These are phyloP conservation scores for Ceratocystis albifundus DNA, from an alignment of 2,329 filamentous ascomycete species.

Conservation along the genomic window DNA sequence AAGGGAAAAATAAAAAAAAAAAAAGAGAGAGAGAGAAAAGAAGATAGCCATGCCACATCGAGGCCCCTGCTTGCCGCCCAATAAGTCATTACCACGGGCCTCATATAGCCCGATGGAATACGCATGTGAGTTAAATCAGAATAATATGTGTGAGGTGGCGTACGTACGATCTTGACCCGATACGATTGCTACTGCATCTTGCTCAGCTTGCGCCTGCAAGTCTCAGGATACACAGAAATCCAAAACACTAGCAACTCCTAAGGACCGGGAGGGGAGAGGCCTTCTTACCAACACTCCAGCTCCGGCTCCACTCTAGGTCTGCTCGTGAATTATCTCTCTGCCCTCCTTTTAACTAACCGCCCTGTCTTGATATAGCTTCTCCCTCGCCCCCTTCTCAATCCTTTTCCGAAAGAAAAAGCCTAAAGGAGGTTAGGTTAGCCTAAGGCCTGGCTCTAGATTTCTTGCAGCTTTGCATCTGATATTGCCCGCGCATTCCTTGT, in stretches of 20 bases:
- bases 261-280: neutral
- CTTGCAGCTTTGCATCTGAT: neutral
- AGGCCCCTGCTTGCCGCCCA: neutral
- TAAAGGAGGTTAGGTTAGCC: neutral
- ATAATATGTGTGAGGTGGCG: too few species aligned
- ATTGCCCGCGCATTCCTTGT: neutral
- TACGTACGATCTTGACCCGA: too few species aligned
- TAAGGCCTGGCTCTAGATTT: neutral
- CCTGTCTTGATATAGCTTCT: neutral
- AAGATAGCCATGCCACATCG: neutral
- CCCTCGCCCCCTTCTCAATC: neutral
- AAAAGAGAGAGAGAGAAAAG: too few species aligned
- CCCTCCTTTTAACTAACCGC: neutral
- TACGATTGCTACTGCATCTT: neutral
- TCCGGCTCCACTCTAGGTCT: neutral
- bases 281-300: neutral
- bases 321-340: neutral
- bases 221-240: slow-evolving; percentile 3
- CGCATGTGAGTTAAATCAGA: too few species aligned
- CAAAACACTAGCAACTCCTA: neutral
- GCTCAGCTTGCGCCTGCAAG: neutral
- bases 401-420: slow-evolving; percentile 5
- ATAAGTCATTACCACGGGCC: neutral
- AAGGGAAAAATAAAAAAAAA: too few species aligned
- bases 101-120: neutral